phyloP scores from a whole-genome alignment of 352 stramenopile genomes.

The Pythium chondricola region DNA sequence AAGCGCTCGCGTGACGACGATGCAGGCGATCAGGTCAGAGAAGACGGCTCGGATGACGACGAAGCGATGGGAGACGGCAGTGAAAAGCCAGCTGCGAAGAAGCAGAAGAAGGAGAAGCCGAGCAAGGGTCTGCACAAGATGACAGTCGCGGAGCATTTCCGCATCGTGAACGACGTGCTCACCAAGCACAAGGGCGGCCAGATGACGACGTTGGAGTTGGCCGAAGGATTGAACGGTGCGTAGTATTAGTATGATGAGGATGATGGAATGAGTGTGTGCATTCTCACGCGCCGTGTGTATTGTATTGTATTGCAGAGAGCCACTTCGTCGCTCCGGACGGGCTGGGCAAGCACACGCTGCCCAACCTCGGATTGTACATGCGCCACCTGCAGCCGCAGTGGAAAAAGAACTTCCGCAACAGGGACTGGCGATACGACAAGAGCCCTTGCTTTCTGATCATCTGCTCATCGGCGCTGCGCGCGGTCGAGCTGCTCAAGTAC shows the following conservation, averaged over 20 bases:
- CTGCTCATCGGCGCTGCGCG: constrained; percentile 87
- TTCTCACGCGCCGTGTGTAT: too few species aligned
- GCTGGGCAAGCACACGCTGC: constrained; percentile 77
- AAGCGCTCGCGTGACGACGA: constrained; percentile 27
- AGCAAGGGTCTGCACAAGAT: constrained; percentile 78
- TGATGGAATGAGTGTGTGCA: too few species aligned
- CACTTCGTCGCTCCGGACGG: constrained; percentile 58
- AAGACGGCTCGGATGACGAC: constrained; percentile 5
- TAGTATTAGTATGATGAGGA: too few species aligned
- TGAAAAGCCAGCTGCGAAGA: constrained; percentile 28
- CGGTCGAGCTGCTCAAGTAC: constrained; percentile 91
- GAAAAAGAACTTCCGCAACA: constrained; percentile 73
- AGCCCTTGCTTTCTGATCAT: constrained; percentile 90
- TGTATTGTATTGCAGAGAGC: constrained; percentile 29
- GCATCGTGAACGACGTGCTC: constrained; percentile 78
- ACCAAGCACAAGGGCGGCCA: constrained; percentile 66
- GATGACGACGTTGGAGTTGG: constrained; percentile 79
- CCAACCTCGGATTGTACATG: constrained; percentile 66
- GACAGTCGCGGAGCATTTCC: constrained; percentile 66
- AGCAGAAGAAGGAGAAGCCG: constrained; percentile 47
- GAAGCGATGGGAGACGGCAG: constrained; percentile 6
- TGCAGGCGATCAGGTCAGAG: constrained; percentile 5
- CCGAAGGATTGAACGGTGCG: constrained; percentile 68
- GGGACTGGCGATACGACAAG: constrained; percentile 78
- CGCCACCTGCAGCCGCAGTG: constrained; percentile 62